These are phyloP conservation scores for Nepenthes gracilis DNA, from an alignment of 148 eudicot species.

Conservation along the genomic window DNA sequence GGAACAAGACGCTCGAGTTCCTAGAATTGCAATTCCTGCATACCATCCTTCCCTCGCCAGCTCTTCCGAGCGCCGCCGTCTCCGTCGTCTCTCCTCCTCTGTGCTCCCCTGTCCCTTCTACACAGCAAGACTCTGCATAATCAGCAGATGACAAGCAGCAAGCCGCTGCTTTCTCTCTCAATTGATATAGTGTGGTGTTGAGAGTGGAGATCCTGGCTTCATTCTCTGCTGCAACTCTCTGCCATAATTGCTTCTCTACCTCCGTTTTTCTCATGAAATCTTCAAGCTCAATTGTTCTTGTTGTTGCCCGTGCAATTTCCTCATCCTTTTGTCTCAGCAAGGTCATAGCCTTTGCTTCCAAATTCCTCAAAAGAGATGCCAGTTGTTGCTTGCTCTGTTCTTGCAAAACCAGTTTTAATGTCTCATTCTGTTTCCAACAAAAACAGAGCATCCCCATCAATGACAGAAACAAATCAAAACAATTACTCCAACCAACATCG, in stretches of 20 bases:
- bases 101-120: neutral
- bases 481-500: too few species aligned
- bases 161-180: conserved; percentile 19
- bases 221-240: conserved; percentile 43
- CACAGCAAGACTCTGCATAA: conserved; percentile 58
- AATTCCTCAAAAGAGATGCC: conserved; percentile 15
- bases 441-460: neutral
- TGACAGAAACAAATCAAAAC: neutral
- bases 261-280: conserved; percentile 34
- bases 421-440: conserved; percentile 40
- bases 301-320: conserved; percentile 35
- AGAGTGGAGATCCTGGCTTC: conserved; percentile 36
- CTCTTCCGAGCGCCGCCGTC: neutral
- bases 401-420: conserved; percentile 46
- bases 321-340: conserved; percentile 48
- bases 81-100: conserved; percentile 1
- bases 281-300: conserved; percentile 41
- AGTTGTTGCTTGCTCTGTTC: conserved; percentile 58
- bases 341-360: conserved; percentile 26
- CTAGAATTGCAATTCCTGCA: conserved; percentile 45
- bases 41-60: conserved; percentile 7
- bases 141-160: conserved; percentile 14
- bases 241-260: conserved; percentile 50
- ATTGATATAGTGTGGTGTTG: conserved; percentile 31
- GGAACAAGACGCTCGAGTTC: conserved; percentile 35